These are phyloP conservation scores for Halophytophthora polymorphica DNA, from an alignment of 352 stramenopile species.

Conservation along the genomic window DNA sequence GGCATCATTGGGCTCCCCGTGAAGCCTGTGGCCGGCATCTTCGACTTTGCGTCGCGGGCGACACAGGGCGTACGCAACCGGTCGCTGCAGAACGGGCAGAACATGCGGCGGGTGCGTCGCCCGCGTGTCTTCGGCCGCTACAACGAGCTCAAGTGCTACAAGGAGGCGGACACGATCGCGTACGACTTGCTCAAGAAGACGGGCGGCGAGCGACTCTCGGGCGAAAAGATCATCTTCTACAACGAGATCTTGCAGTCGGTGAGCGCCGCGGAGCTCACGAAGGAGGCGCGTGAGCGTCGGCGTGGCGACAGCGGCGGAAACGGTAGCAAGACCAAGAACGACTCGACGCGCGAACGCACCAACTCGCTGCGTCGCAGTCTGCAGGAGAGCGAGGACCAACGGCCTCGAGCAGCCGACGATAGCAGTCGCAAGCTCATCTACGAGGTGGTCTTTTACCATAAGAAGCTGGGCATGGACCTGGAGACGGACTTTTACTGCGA, in stretches of 20 bases:
- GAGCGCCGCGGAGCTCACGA: constrained; percentile 64
- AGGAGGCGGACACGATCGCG: constrained; percentile 83
- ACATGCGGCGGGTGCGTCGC: constrained; percentile 70
- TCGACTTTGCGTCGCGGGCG: constrained; percentile 87
- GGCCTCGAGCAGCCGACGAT: constrained; percentile 17
- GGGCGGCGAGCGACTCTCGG: constrained; percentile 55
- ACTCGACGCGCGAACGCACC: constrained; percentile 62
- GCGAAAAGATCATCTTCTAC: constrained; percentile 89
- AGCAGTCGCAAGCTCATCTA: constrained; percentile 66
- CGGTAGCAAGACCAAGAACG: constrained; percentile 40
- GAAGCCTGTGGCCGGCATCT: constrained; percentile 86
- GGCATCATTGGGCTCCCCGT: constrained; percentile 85
- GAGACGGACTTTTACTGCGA: constrained; percentile 90
- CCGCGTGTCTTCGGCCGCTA: constrained; percentile 87
- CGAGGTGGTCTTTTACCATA: constrained; percentile 78
- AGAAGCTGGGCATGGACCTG: constrained; percentile 80
- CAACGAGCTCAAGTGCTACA: constrained; percentile 88
- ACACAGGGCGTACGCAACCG: constrained; percentile 84
- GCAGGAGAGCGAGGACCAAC: constrained; percentile 62
- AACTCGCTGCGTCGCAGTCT: constrained; percentile 65
- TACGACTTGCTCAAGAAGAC: constrained; percentile 83
- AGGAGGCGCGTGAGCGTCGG: constrained; percentile 64
- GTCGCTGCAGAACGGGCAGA: constrained; percentile 76
- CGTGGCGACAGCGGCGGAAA: constrained; percentile 30
- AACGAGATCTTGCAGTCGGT: constrained; percentile 83